Conservation (phyloP, 1,139 yeast genomes). For the Geotrichum restrictum region DNA sequence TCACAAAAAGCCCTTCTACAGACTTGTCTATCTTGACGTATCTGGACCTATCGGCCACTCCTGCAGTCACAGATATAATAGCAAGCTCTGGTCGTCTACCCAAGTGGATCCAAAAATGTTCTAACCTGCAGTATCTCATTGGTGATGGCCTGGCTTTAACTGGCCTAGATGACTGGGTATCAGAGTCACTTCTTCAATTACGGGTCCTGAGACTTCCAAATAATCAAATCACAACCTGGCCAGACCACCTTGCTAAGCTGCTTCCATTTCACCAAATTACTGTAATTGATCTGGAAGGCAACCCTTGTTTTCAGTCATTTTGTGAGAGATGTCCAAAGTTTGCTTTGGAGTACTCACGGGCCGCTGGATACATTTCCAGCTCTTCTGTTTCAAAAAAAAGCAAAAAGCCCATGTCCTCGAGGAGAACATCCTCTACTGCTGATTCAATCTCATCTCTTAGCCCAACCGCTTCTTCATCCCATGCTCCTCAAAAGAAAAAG, state of each 20-base stretch:
- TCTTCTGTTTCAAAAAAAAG: slow-evolving; percentile 10
- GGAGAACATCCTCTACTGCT: neutral
- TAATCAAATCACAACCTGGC: slow-evolving; percentile 36
- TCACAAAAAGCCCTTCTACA: slow-evolving; percentile 7
- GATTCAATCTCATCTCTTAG: neutral
- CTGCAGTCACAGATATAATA: slow-evolving; percentile 25
- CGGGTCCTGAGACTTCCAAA: slow-evolving; percentile 30
- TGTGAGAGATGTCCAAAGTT: slow-evolving; percentile 23
- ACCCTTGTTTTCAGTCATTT: slow-evolving; percentile 29
- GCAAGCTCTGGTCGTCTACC: slow-evolving; percentile 34
- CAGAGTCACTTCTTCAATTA: slow-evolving; percentile 28
- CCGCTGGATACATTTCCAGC: slow-evolving; percentile 13
- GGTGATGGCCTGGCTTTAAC: slow-evolving; percentile 31
- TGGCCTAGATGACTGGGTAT: slow-evolving; percentile 35
- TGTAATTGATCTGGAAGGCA: slow-evolving; percentile 35
- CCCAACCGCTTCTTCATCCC: neutral
- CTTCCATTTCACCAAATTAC: slow-evolving; percentile 28
- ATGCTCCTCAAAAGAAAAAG: neutral
- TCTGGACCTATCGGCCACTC: slow-evolving; percentile 29
- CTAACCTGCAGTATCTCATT: slow-evolving; percentile 29
- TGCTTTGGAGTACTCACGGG: slow-evolving; percentile 16
- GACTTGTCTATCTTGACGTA: slow-evolving; percentile 25
- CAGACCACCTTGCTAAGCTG: slow-evolving; percentile 32
- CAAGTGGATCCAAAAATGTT: slow-evolving; percentile 31
- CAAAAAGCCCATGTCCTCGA: neutral